These are phyloP conservation scores for Tolypocladium album DNA, from an alignment of 2,329 filamentous ascomycete genomes.

Conservation along the genomic window DNA sequence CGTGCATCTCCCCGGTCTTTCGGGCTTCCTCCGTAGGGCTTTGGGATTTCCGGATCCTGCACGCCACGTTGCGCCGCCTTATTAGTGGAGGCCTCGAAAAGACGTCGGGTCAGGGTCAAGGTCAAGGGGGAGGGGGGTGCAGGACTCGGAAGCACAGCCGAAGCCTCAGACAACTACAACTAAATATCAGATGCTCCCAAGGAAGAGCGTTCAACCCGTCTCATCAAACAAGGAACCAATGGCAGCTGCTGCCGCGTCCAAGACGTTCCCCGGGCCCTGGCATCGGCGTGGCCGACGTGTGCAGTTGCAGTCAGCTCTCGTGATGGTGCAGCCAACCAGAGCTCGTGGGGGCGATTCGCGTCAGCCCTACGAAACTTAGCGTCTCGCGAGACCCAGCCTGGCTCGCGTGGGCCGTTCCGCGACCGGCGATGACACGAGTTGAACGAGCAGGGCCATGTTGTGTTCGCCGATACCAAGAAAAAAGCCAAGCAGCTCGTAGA, in stretches of 20 bases:
- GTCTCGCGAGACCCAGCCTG: background rate
- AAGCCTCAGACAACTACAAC: background rate
- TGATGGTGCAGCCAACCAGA: conserved; percentile 7
- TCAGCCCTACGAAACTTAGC: conserved; percentile 13
- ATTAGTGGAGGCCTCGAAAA: conserved; percentile 1
- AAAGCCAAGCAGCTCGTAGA: background rate
- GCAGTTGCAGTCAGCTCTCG: conserved; percentile 5
- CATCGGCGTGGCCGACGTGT: conserved; percentile 2
- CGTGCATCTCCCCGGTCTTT: background rate
- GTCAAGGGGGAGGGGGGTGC: background rate
- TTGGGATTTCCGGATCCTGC: background rate
- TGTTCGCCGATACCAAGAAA: too few relatives aligned
- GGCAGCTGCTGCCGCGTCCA: conserved; percentile 1
- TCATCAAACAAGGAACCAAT: background rate
- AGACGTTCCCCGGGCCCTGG: background rate
- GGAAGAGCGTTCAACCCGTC: background rate
- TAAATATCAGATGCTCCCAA: background rate
- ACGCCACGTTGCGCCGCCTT: background rate
- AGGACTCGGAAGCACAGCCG: background rate
- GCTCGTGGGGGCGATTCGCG: conserved; percentile 5
- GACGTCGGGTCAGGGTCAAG: background rate
- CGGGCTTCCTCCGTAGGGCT: background rate
- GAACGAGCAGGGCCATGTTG: background rate
- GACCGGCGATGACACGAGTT: background rate
- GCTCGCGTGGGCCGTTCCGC: background rate